Evolutionary conservation across 495 filamentous ascomycete species (phyloP), one percentile per base, ranked within the genome.

Genomic region (Lichina pygmaea): DNA sequence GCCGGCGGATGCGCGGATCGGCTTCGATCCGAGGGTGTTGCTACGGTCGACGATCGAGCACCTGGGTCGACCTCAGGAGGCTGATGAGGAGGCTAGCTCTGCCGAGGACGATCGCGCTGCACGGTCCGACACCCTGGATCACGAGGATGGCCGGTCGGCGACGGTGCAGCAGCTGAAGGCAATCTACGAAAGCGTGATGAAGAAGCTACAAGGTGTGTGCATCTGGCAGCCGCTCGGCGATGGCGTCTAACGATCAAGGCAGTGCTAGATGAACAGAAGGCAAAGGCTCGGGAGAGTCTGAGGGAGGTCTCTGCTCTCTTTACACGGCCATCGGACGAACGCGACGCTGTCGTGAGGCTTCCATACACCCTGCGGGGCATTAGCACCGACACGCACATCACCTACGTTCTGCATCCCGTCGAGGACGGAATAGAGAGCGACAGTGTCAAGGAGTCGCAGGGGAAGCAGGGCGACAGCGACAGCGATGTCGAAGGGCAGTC

Each of bases 201-300:
- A 54, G 7, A 75, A 72, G 46, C 51, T 77, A 9, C 53, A 60
- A 55, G 59, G 71, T 73, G 53, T 24, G 24, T 24, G 24, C 24
- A 24, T 24, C 24, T 1, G 24, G 24, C 24, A 24, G 24, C 24
- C 4, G 24, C 24, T 24, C 24, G 24, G 24, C 24, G 24, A 24
- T 24, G 24, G 24, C 24, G 24, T 24, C 24, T 24, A 24, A 24
- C 41, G 6, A 37, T 31, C 34, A 24, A 48, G 12, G 41, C 17
- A 76, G 72, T 61, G 34, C 58, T 77, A 37, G 64, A 74, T 50
- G 52, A 61, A 33, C 48, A 66, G 41, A 73, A 71, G 49, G 56
- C 68, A 49, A 61, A 61, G 48, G 62, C 65, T 4, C 49, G 58
- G 32, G 58, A 68, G 39, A 56, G 56, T 16, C 56, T 78, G 30